These are phyloP conservation scores for Musa itinerans DNA, from an alignment of 176 grass and related monocot species.

Conservation along the genomic window DNA sequence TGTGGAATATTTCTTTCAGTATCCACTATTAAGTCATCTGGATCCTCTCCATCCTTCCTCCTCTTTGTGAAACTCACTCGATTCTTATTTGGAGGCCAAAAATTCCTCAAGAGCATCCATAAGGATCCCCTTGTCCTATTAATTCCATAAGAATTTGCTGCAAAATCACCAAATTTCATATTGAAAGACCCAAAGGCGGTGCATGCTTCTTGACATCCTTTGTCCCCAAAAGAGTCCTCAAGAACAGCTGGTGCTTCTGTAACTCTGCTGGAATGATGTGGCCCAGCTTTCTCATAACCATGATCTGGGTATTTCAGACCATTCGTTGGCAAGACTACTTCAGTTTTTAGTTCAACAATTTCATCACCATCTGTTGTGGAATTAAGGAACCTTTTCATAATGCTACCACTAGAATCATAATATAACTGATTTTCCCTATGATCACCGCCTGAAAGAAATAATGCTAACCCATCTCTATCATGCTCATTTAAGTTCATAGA, in stretches of 20 bases:
- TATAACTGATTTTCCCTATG: constrained; percentile 16
- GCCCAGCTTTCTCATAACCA: constrained; percentile 19
- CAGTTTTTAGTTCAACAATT: constrained; percentile 51
- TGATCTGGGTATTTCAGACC: constrained; percentile 26
- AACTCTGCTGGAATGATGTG: constrained; percentile 27
- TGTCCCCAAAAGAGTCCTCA: constrained; percentile 17
- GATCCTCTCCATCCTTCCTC: constrained; percentile 71
- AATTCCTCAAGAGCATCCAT: constrained; percentile 44
- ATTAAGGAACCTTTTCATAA: constrained; percentile 26
- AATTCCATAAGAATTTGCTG: constrained; percentile 24
- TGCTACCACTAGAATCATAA: constrained; percentile 24
- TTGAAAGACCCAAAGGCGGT: constrained; percentile 14
- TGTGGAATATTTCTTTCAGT: constrained; percentile 21
- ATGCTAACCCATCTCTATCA: constrained; percentile 59
- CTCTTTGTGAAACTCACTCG: constrained; percentile 66
- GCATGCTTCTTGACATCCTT: constrained; percentile 3
- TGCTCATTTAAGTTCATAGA: constrained; percentile 46
- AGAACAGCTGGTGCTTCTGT: constrained; percentile 24
- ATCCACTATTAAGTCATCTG: constrained; percentile 30
- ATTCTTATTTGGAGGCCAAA: constrained; percentile 48
- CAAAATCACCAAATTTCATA: constrained; percentile 39
- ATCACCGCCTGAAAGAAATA: constrained; percentile 52
- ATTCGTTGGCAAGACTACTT: constrained; percentile 32
- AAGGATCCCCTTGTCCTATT: constrained; percentile 37
- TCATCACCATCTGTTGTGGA: constrained; percentile 35